These are phyloP conservation scores for Sophora flavescens DNA, from an alignment of 306 rosid species.

Conservation along the genomic window DNA sequence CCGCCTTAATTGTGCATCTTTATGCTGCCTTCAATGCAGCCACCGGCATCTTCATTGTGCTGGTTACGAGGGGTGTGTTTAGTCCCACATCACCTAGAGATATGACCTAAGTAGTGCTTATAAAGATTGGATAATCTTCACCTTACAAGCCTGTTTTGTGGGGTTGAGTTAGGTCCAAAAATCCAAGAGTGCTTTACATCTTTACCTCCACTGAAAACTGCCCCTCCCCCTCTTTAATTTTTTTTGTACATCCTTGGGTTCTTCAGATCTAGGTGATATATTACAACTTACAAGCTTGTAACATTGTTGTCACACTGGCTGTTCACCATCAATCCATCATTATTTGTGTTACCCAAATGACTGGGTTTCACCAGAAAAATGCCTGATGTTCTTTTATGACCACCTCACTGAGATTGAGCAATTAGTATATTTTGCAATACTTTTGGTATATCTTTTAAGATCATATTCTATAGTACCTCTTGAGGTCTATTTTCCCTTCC, in stretches of 20 bases:
- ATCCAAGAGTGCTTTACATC: too few species aligned
- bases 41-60: too few species aligned
- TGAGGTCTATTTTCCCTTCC: background rate
- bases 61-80: too few species aligned
- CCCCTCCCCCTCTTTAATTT: background rate
- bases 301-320: background rate
- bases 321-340: background rate
- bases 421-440: background rate
- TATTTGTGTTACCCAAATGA: background rate
- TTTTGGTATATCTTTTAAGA: background rate
- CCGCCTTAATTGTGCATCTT: too few species aligned
- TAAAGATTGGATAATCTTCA: too few species aligned
- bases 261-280: background rate
- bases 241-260: background rate
- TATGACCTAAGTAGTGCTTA: too few species aligned
- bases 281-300: background rate
- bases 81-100: too few species aligned
- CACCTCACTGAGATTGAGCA: background rate
- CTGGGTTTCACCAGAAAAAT: background rate
- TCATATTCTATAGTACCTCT: background rate
- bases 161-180: too few species aligned
- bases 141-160: too few species aligned
- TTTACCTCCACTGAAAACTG: background rate
- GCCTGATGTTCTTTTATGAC: background rate
- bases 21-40: too few species aligned